Evolutionary conservation across 345 rosid species (phyloP).

Genomic region (Luvunga scandens): DNA sequence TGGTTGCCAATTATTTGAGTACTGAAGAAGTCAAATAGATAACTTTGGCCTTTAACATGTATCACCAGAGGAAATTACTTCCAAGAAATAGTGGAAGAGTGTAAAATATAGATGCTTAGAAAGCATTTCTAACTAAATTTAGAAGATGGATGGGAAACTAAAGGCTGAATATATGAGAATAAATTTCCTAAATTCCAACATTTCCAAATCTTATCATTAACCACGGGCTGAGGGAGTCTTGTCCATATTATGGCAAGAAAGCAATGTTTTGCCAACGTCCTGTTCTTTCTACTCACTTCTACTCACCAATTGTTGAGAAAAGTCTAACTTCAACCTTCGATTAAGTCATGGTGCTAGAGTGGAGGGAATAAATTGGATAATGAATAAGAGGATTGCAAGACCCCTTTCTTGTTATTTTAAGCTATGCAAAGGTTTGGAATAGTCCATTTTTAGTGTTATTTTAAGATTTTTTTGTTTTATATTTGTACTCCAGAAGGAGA

Average conservation of each 20-base stretch:
- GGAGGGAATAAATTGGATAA: neutral
- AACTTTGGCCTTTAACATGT: neutral
- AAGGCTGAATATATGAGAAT: neutral
- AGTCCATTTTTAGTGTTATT: neutral
- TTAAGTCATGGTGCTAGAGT: neutral
- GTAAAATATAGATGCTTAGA: neutral
- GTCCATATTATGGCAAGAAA: neutral
- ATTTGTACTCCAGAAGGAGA: neutral
- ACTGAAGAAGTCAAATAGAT: neutral
- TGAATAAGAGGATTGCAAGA: neutral
- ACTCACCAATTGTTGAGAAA: neutral
- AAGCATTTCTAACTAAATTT: neutral
- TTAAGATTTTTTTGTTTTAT: neutral
- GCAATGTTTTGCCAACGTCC: neutral
- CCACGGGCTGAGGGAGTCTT: neutral
- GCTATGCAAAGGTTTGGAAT: neutral
- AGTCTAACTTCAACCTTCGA: neutral
- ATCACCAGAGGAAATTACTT: neutral
- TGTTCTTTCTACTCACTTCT: neutral
- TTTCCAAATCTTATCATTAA: neutral
- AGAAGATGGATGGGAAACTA: neutral
- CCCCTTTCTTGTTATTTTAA: neutral
- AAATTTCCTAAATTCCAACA: neutral
- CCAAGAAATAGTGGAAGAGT: neutral
- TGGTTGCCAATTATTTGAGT: neutral